Conservation (phyloP, 108 stramenopile genomes). For the Cyclostephanos tholiformis region DNA sequence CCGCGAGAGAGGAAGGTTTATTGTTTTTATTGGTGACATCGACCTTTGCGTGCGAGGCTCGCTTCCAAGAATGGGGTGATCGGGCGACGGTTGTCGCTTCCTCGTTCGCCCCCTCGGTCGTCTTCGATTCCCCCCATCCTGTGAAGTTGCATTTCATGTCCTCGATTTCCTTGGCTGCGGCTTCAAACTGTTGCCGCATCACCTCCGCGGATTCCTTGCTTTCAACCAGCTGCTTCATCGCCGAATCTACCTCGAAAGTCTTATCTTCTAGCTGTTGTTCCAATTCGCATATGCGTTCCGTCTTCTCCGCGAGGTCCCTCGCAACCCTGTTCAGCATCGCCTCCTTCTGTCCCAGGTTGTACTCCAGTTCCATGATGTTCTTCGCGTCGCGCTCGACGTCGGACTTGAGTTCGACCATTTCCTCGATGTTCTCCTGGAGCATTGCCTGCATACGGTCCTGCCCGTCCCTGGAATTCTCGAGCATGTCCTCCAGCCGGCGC, state of each 20-base stretch:
- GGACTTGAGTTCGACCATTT: constrained; percentile 37
- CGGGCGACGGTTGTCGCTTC: neutral
- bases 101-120: neutral
- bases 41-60: neutral
- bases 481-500: constrained; percentile 16
- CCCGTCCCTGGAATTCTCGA: constrained; percentile 24
- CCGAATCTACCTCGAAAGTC: constrained; percentile 20
- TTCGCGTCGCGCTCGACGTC: constrained; percentile 26
- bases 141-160: constrained; percentile 27
- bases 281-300: constrained; percentile 22
- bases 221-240: constrained; percentile 23
- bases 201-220: constrained; percentile 26
- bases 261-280: constrained; percentile 34
- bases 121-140: constrained; percentile 2
- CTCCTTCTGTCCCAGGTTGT: constrained; percentile 35
- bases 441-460: constrained; percentile 30
- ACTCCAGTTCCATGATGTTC: constrained; percentile 33
- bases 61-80: neutral
- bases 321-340: constrained; percentile 25
- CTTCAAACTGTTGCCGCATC: constrained; percentile 27
- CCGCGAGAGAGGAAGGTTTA: neutral
- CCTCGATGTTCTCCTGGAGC: constrained; percentile 40
- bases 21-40: neutral
- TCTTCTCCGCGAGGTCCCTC: constrained; percentile 24
- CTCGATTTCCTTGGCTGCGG: constrained; percentile 21